Evolutionary conservation across 2,329 filamentous ascomycete genomes (phyloP).

Genomic region (Graphilbum sp.): DNA sequence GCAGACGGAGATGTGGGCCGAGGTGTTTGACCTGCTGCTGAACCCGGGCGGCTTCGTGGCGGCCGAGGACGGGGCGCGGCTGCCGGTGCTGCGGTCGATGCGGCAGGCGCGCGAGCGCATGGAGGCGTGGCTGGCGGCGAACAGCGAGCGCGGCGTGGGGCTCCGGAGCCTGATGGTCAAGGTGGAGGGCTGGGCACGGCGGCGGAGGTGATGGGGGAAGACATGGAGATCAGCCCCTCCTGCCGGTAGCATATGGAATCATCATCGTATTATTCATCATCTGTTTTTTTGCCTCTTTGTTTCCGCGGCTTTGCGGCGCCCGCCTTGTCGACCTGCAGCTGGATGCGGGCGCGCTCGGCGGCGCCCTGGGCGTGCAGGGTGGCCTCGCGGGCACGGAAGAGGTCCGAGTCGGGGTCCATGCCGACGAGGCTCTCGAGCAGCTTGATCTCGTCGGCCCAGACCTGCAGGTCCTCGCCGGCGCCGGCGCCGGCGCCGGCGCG

Average conservation of each 20-base stretch:
- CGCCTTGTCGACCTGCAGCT: constrained; percentile 67
- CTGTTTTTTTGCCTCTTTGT: too few species aligned
- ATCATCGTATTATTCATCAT: too few species aligned
- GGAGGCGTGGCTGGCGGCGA: constrained; percentile 67
- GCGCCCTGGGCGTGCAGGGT: constrained; percentile 52
- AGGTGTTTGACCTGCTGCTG: constrained; percentile 69
- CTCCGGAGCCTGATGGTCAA: constrained; percentile 55
- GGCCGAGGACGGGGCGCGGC: constrained; percentile 37
- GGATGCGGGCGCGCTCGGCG: constrained; percentile 56
- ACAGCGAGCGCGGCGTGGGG: constrained; percentile 65
- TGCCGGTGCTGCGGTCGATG: constrained; percentile 64
- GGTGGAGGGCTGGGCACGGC: constrained; percentile 34
- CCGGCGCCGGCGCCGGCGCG: constrained; percentile 48
- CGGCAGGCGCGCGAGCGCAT: constrained; percentile 54
- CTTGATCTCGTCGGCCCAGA: constrained; percentile 94
- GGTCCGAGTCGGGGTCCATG: constrained; percentile 59
- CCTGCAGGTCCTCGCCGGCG: constrained; percentile 56
- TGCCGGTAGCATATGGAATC: too few species aligned
- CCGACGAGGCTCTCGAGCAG: constrained; percentile 76
- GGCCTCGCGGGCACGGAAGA: constrained; percentile 51
- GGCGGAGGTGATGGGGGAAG: constrained; percentile 4
- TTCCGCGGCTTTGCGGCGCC: too few species aligned
- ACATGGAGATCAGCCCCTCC: too few species aligned
- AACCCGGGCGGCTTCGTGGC: constrained; percentile 57
- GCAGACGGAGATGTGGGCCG: constrained; percentile 81